These are phyloP conservation scores for Yamagishiella unicocca DNA, from an alignment of 139 green algal genomes.

Conservation along the genomic window DNA sequence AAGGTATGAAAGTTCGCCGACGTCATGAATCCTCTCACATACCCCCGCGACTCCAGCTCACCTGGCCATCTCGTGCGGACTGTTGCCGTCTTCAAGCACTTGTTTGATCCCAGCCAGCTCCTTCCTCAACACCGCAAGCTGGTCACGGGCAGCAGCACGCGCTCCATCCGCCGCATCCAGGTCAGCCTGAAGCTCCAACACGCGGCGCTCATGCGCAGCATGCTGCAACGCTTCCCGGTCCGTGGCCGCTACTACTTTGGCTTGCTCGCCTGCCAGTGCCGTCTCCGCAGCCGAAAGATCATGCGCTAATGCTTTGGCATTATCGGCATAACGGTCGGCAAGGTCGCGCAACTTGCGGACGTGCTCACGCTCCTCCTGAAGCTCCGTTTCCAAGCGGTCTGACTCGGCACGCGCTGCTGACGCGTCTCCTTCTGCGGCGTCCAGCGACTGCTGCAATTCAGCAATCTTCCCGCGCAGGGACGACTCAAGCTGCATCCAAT, in stretches of 20 bases:
- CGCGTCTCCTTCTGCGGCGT: background rate
- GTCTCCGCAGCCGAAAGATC: no score
- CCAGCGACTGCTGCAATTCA: no score
- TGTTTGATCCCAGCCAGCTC: background rate
- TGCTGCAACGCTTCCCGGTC: no score
- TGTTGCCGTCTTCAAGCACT: background rate
- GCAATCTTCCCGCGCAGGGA: no score
- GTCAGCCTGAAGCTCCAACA: background rate
- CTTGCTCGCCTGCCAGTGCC: no score
- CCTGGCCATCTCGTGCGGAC: background rate
- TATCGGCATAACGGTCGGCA: no score
- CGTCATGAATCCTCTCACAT: no score
- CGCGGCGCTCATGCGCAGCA: background rate
- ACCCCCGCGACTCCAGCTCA: no score
- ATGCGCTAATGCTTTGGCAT: no score
- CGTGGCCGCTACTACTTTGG: no score
- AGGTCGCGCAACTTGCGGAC: no score
- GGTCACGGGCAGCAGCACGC: background rate
- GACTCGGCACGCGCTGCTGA: background rate
- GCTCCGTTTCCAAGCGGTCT: background rate
- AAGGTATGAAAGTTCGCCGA: no score
- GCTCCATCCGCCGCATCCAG: background rate
- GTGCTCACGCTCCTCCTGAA: background rate
- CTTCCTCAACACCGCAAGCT: background rate
- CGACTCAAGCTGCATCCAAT: background rate